These are phyloP conservation scores for Eucalyptus guilfoylei DNA, from an alignment of 345 rosid genomes.

Conservation along the genomic window DNA sequence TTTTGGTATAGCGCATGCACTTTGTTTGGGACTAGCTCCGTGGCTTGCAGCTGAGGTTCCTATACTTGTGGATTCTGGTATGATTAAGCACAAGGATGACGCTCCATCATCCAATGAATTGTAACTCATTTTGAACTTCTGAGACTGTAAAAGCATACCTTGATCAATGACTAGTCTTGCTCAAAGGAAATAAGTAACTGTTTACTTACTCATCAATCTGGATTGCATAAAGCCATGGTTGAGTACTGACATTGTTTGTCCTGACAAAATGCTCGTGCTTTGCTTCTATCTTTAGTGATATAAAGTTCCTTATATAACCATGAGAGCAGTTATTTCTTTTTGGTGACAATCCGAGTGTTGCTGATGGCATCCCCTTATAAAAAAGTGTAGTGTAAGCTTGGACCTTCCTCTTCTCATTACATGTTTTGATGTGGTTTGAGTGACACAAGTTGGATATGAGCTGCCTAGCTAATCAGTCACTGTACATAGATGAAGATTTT, in stretches of 20 bases:
- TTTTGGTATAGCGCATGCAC: constrained; percentile 95
- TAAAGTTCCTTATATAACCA: not conserved
- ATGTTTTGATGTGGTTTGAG: not conserved
- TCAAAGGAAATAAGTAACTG: not conserved
- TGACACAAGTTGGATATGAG: not conserved
- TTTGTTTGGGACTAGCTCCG: constrained; percentile 97
- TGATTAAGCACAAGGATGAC: constrained; percentile 97
- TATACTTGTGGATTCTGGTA: constrained; percentile 87
- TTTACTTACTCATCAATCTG: not conserved
- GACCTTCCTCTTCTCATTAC: not conserved
- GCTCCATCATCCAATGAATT: constrained; percentile 47
- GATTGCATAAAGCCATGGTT: not conserved
- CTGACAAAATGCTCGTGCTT: not conserved
- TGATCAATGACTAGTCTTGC: not conserved
- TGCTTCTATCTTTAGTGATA: not conserved
- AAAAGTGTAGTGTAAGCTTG: not conserved
- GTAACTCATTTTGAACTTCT: constrained; percentile 6
- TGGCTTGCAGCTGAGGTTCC: constrained; percentile 99
- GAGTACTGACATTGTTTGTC: not conserved
- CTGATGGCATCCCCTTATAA: not conserved
- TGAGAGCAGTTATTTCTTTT: not conserved
- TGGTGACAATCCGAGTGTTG: not conserved
- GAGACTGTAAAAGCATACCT: not conserved
- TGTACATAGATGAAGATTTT: not conserved
- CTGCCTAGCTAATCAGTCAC: not conserved